Evolutionary conservation across 768 basidiomycete species (phyloP), one percentile per base, ranked within the genome.

Genomic region (Lyophyllum shimeji): DNA sequence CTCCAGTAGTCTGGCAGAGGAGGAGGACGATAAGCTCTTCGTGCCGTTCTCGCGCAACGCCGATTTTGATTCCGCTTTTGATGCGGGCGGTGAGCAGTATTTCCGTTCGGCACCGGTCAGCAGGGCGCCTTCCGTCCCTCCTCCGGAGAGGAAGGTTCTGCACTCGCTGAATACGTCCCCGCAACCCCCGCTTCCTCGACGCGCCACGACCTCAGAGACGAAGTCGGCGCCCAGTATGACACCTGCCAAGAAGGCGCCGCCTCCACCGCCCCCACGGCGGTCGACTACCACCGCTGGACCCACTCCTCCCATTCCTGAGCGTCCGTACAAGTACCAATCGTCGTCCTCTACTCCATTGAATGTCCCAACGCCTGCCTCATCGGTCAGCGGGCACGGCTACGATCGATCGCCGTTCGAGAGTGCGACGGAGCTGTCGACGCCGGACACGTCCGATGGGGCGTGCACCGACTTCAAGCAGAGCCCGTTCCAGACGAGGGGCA

Each of bases 321-420:
- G 81, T 20, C 67, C 65, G 23, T 67, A 71, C 31, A 60, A 61
- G 42, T 59, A 62, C 45, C 62, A 63, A 40, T 58, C 65, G 1
- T 21, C 63, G 20, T 55, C 63, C 11, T 62, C 62, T 42, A 50
- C 59, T 29, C 61, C 63, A n/a, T 43, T 60, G 21, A 56, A 61
- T 37, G 44, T 53, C 52, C 64, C 67, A 47, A 61, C 70, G 3
- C 65, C 74, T 15, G 54, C 72, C 20, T 72, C 79, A 48, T 74
- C 78, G 29, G 53, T 67, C 17, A 74, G 68, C 50, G 67, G 67
- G 50, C 66, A 69, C 52, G 66, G 65, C 15, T 74, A 79, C 53
- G 77, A 83, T 55, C 69, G 73, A 33, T 86, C 86, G 46, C 85
- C 87, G 21, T 89, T 89, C 57, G 86, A 88, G 61, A 87, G 85